Base-by-base conservation (phyloP, 2,329 filamentous ascomycete genomes). In the Penicillium psychrosexuale region DNA sequence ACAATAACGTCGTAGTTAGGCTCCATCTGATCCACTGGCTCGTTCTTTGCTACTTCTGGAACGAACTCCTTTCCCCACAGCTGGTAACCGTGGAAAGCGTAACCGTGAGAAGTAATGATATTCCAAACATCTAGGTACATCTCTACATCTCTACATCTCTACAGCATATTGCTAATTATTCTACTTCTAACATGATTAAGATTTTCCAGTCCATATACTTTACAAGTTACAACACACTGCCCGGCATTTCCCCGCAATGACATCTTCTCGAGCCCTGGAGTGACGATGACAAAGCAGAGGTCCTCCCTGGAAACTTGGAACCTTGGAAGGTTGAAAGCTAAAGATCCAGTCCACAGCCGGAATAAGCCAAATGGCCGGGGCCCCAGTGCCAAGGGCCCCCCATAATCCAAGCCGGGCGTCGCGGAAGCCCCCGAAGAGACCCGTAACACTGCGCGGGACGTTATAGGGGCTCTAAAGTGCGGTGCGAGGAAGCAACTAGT, bases 21-120 rank as follows among this genome's bases (percentile, higher is more conserved):
- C 27, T 47, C 58, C 58, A 58, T 45, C 34, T 8, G 55, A 53
- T 56, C 59, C 58, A 51, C 33, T 52, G 53, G 51, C 48, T 59
- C 54, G 24, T 30, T 33, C n/a, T 27, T 9, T 40, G 2, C 6
- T 8, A n/a, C n/a, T 48, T 44, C 47, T 61, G 57, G 61, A 49
- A 55, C 61, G 55, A 61, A 62, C 59, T 56, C 48, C 37, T 49
- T 13, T 50, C 38, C 44, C 28, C 47, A 38, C 33, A 19, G 8
- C 15, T 47, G 1, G 22, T 7, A 22, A 45, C 17, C n/a, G 9
- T 24, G 15, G 31, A 17, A 33, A 24, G 22, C 22, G 3, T 24
- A 3, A 24, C 22, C 22, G 22, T 24, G 22, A 24, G 3, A 24
- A 5, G 22, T 24, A 24, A 24, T 24, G 22, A 24, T 24, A 24